Base-by-base conservation (phyloP, 441 rosid species). In the Metrosideros polymorpha region DNA sequence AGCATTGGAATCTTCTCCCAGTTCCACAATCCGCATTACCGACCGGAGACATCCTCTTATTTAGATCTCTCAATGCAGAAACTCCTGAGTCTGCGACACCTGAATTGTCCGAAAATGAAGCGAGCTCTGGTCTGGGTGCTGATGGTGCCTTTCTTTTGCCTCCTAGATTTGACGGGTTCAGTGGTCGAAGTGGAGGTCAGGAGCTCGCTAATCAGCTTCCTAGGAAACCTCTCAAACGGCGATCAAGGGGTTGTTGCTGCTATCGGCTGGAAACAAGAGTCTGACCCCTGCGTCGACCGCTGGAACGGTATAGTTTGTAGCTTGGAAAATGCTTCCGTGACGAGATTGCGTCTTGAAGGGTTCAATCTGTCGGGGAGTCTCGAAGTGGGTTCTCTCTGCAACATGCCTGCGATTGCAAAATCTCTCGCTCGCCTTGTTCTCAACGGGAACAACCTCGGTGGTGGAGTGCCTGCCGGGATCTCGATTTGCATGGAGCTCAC, bases 281-380 rank as follows among this genome's bases (percentile, higher is more conserved):
- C 93, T 2, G 95, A 93, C 89, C 95, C 95, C 43, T 94, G 96
- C 87, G 43, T 12, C 52, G 84, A 84, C 25, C 2, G 82, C 7
- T 94, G 95, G 94, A 71, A 17, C 3, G 91, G 91, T 18, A 86
- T 90, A 22, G 47, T 4, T 22, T 92, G 94, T 82, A 89, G 87
- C 82, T 5, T 4, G 42, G 86, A 51, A 32, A 79, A 82, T 56
- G 89, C 43, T 32, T 84, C 86, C 15, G 93, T 93, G 43, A 90
- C 57, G 42, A 86, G 43, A 13, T 27, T 94, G 50, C 30, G 12
- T 24, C 89, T 94, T 32, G 85, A 84, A 51, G 75, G 88, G n/a
- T 83, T 88, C 27, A 82, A 88, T 86, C 91, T 94, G 56, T 86
- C 92, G 5, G 94, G 96, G 13, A 85, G 32, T 30, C 89, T 94